Evolutionary conservation across 2,329 filamentous ascomycete genomes (phyloP).

Genomic region (Aspergillus glaucus): DNA sequence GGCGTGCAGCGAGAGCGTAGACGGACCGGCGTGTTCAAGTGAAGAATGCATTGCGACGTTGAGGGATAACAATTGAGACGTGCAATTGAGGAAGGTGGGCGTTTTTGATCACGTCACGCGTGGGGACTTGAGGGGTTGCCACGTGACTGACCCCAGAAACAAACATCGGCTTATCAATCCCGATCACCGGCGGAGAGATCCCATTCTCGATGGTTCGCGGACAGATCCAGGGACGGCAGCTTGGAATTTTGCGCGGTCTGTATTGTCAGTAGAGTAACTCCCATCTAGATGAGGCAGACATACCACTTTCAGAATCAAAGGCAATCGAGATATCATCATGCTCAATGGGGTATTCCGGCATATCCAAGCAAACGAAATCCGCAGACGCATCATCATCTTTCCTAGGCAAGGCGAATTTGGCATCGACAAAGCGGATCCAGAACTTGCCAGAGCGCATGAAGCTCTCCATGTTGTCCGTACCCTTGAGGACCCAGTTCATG

Average conservation of each 20-base stretch:
- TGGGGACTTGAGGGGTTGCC: not conserved
- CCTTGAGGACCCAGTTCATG: conserved; percentile 82
- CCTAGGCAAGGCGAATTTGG: conserved; percentile 78
- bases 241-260: conserved; percentile 35
- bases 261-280: not conserved
- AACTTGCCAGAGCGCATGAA: conserved; percentile 60
- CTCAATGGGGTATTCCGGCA: conserved; percentile 82
- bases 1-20: conserved; percentile 72
- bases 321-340: conserved; percentile 84
- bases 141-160: not conserved
- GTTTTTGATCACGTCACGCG: not conserved
- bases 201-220: conserved; percentile 35
- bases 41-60: conserved; percentile 17
- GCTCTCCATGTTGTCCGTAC: conserved; percentile 74
- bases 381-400: conserved; percentile 48
- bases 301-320: conserved; percentile 74
- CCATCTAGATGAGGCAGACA: no score
- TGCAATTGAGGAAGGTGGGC: conserved; percentile 13
- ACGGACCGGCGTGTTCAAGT: conserved; percentile 35
- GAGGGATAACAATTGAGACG: conserved; percentile 6
- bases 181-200: conserved; percentile 33
- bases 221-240: conserved; percentile 32
- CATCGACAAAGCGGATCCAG: conserved; percentile 74
- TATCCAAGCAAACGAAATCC: conserved; percentile 76
- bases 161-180: no score